Evolutionary conservation across 2,329 filamentous ascomycete genomes (phyloP), one percentile per base, ranked within the genome.

Genomic region (Talaromyces funiculosus): DNA sequence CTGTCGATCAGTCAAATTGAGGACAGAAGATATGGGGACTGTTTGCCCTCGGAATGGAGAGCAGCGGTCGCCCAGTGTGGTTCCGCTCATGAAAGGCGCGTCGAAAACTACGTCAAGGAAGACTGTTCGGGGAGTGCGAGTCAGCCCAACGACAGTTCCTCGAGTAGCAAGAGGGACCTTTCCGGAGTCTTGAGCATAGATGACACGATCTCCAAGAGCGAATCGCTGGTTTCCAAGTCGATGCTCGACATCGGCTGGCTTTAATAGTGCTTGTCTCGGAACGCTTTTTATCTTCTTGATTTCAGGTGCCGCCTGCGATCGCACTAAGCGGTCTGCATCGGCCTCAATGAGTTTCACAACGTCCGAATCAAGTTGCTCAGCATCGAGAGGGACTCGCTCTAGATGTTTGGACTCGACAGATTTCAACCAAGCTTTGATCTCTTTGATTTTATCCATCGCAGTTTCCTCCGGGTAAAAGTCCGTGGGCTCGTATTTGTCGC

Each of bases 171-270:
- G 95, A 1, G 94, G 94, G 1, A 99, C 93, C 71, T 96, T 93
- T 66, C 94, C 94, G 59, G 92, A 91, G 66, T 93, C 90, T 68
- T 92, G 89, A 8, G 92, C 91, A 73, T 97, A 99, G 42, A 96
- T 90, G 24, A 99, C 85, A 22, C 95, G 89, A 74, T 99, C 92
- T 58, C 94, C 94, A 33, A 99, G 83, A 59, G 77, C 76, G 75
- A 97, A 99, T 20, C 76, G 82, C 73, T 99, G 95, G 72, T 89
- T 89, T 60, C 90, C 87, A 42, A 97, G 84, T 57, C 92, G 88
- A 72, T 97, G 90, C 74, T 97, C 92, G n/a, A 92, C 92, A 75
- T 99, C 94, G 0, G 87, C 84, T n/a, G 95, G 95, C 71, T 96
- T 96, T 69, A 99, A 81, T 18, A 99, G 80, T 8, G 92, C 94